phyloP scores from a whole-genome alignment of 495 filamentous ascomycete species.

The Penicillium crystallinum region DNA sequence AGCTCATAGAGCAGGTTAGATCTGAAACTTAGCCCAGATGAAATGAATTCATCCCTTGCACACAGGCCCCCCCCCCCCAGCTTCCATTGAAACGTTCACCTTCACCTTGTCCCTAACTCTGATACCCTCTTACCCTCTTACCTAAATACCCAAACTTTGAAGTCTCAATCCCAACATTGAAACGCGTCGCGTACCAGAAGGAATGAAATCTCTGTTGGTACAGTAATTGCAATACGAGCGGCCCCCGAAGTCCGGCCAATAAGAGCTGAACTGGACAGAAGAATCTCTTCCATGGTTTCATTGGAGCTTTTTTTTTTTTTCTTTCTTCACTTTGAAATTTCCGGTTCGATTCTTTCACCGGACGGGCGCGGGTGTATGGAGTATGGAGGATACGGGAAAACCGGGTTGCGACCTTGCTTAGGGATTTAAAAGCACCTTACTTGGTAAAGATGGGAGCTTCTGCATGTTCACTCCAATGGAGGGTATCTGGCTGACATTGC shows the following conservation, averaged over 20 bases:
- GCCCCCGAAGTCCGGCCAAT: constrained; percentile 18
- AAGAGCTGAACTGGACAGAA: neutral
- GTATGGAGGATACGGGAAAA: constrained; percentile 1
- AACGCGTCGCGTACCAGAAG: constrained; percentile 9
- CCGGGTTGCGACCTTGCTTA: neutral
- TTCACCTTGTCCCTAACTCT: no score
- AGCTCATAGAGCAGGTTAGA: constrained; percentile 1
- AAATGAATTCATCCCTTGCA: neutral
- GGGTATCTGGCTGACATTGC: neutral
- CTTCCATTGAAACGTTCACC: no score
- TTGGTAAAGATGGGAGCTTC: constrained; percentile 13
- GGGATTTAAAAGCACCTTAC: constrained; percentile 21
- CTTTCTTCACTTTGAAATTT: neutral
- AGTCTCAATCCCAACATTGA: neutral
- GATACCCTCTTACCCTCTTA: no score
- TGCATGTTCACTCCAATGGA: no score
- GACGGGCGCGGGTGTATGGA: neutral
- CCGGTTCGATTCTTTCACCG: neutral
- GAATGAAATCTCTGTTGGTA: constrained; percentile 10
- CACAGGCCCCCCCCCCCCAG: no score
- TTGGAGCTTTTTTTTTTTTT: constrained; percentile 1
- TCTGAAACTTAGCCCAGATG: neutral
- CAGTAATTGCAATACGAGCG: constrained; percentile 13
- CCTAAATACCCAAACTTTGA: no score
- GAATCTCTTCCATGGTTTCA: constrained; percentile 21